Percentiles rank a stretch among this genome's conserved stretches.
Evolutionary conservation across 2,329 filamentous ascomycete genomes (phyloP).

Genomic region (Aciculosporium take): DNA sequence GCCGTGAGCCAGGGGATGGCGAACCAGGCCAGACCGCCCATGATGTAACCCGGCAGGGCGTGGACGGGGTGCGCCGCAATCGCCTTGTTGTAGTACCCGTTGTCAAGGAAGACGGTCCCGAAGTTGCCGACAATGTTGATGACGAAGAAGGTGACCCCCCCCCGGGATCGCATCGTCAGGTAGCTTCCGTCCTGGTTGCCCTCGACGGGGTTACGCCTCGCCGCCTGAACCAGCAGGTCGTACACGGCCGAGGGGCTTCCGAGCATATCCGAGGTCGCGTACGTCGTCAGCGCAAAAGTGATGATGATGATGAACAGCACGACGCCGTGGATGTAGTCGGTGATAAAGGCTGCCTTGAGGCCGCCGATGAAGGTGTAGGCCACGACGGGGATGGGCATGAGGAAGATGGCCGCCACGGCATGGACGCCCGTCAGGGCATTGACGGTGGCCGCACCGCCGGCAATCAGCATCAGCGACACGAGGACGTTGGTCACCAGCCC

Average conservation of each 20-base stretch:
- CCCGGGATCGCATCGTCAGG: constrained; percentile 58
- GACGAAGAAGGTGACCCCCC: constrained; percentile 80
- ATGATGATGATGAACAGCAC: constrained; percentile 74
- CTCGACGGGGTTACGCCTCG: constrained; percentile 55
- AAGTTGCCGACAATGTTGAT: constrained; percentile 81
- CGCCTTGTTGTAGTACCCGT: constrained; percentile 86
- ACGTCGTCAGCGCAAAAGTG: constrained; percentile 69
- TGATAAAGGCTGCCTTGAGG: constrained; percentile 78
- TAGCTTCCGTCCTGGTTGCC: constrained; percentile 75
- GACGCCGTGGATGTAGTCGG: constrained; percentile 78
- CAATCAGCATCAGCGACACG: constrained; percentile 78
- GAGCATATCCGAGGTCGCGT: constrained; percentile 56
- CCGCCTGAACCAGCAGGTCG: constrained; percentile 58
- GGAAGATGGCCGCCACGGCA: constrained; percentile 55
- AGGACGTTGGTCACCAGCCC: constrained; percentile 75
- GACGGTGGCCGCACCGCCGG: constrained; percentile 55
- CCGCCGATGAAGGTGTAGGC: constrained; percentile 66
- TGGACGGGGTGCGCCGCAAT: constrained; percentile 78
- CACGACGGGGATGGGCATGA: constrained; percentile 26
- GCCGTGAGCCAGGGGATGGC: constrained; percentile 84
- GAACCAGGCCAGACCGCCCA: constrained; percentile 80
- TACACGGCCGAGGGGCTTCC: constrained; percentile 68
- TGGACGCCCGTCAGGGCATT: constrained; percentile 27
- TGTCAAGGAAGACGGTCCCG: constrained; percentile 72
- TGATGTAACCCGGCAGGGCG: constrained; percentile 76